A percentile compares a stretch with the other conserved stretches of the same genome.
phyloP scores from a whole-genome alignment of 495 filamentous ascomycete genomes.

The Usnea hakonensis region DNA sequence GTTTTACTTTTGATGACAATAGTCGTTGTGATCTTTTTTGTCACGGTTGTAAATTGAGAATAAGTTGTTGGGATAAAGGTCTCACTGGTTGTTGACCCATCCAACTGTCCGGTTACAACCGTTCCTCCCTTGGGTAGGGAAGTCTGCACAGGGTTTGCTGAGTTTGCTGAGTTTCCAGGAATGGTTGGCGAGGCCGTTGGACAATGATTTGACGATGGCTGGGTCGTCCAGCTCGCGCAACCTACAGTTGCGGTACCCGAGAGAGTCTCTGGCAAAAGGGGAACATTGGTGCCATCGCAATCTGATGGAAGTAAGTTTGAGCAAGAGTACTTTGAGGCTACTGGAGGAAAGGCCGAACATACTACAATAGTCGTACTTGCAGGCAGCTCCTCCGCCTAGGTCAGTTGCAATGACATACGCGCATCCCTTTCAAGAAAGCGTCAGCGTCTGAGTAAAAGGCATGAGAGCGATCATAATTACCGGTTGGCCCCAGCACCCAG shows the following conservation, averaged over 20 bases:
- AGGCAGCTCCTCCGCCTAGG: constrained; percentile 4
- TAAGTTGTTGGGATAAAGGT: neutral
- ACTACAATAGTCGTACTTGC: constrained; percentile 10
- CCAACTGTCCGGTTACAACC: neutral
- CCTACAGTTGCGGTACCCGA: constrained; percentile 3
- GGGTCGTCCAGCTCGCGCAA: neutral
- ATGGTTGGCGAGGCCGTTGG: constrained; percentile 2
- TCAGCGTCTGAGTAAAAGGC: neutral
- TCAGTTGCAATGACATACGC: constrained; percentile 5
- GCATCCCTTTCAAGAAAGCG: constrained; percentile 1
- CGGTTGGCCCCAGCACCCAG: constrained; percentile 5
- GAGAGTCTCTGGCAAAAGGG: neutral
- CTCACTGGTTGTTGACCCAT: neutral
- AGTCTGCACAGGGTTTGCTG: too few relatives aligned
- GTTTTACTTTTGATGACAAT: neutral
- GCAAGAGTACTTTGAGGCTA: too few relatives aligned
- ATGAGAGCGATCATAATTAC: neutral
- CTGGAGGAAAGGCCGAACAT: neutral
- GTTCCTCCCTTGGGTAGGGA: neutral
- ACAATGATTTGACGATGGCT: neutral
- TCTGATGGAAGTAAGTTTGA: neutral
- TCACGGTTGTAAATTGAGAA: neutral
- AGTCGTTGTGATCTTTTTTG: neutral
- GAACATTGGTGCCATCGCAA: neutral
- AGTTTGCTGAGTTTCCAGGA: neutral